Evolutionary conservation across 1,284 basidiomycete genomes (phyloP), one percentile per base, ranked within the genome.

Genomic region (Cryptococcus amylolentus): DNA sequence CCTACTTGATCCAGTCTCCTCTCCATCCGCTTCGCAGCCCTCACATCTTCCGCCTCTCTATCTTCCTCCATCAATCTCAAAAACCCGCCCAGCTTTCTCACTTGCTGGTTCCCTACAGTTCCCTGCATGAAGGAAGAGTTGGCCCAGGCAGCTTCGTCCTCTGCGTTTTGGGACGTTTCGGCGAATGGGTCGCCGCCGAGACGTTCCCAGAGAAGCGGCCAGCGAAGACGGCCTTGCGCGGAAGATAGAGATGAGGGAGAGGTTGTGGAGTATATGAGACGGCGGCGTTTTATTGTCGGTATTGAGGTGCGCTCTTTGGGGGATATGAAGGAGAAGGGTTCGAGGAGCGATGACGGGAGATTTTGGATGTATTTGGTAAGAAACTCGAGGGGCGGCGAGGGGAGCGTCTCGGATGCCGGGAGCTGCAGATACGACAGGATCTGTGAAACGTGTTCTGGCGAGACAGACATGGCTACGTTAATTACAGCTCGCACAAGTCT

Each of bases 161-260:
- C 51, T 23, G 69, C 68, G n/a, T 54, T 55, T 2, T 41, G 42
- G 10, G 56, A 54, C 0, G 54, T 56, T 2, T 55, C 41, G 12
- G 51, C 54, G 16, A 54, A 57, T 10, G 57, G 56, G 26, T 54
- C 57, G 12, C 76, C 76, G 16, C 76, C 76, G 39, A 74, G 50
- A 2, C 73, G 61, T 54, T 76, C 76, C 73, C 73, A 77, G 1
- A 76, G 60, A 7, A 76, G 51, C 9, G 75, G 75, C 70, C 73
- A 76, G 14, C 76, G 57, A 20, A 71, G 56, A 37, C 75, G 58
- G 1, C 70, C 73, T 39, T 49, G 35, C 6, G 35, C 12, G n/a
- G 48, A 31, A 9, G 38, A 28, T 13, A 49, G 48, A 20, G 26
- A 46, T 23, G 9, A n/a, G 14, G 44, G 44, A 13, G n/a, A 16